phyloP scores from a whole-genome alignment of 169 alveolate species.

The Plasmodium coatneyi region DNA sequence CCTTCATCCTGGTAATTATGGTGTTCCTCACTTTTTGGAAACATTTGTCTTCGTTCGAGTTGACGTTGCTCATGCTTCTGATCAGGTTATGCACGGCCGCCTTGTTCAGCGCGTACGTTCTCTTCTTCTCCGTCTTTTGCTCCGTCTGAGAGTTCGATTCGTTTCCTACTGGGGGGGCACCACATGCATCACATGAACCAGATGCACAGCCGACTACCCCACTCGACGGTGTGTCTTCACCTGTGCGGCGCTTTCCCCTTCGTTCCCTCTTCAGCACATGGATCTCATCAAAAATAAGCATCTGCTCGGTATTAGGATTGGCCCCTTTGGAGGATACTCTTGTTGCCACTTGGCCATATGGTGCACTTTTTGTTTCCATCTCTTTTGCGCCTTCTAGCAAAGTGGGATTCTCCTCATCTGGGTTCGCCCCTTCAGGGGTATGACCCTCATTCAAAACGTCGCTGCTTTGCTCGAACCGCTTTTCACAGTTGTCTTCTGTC shows the following conservation, averaged over 20 bases:
- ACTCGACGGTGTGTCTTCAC: not conserved
- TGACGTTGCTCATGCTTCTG: constrained; percentile 23
- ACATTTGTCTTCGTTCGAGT: constrained; percentile 56
- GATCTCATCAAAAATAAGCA: not conserved
- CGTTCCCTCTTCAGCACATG: not conserved
- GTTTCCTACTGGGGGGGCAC: not conserved
- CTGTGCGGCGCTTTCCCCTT: not conserved
- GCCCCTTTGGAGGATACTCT: not conserved
- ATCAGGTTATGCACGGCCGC: constrained; percentile 18
- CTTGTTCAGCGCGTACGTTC: not conserved
- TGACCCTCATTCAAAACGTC: not conserved
- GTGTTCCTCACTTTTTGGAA: constrained; percentile 34
- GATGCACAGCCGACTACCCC: not conserved
- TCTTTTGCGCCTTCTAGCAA: not conserved
- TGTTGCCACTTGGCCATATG: not conserved
- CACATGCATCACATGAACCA: not conserved
- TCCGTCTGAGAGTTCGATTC: not conserved
- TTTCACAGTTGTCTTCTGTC: not conserved
- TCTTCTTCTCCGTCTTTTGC: not conserved
- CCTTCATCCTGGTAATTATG: constrained; percentile 24
- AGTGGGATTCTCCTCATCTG: not conserved
- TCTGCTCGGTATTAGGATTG: not conserved
- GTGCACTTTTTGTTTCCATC: not conserved
- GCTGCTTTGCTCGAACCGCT: not conserved
- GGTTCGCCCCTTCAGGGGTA: not conserved